Evolutionary conservation across 257 asterid genomes (phyloP).

Genomic region (Solanum corneliomulleri): DNA sequence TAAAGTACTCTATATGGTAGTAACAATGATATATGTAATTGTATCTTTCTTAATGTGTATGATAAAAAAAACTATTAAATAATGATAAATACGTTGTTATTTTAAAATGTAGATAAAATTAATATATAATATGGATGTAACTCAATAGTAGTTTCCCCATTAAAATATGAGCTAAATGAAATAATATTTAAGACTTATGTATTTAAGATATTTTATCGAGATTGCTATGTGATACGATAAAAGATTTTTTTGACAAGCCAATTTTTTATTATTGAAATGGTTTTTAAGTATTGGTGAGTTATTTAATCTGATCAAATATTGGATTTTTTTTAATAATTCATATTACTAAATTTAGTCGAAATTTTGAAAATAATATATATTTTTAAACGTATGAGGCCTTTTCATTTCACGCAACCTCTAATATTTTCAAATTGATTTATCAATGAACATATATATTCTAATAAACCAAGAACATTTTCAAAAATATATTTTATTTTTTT

Average conservation of each 20-base stretch:
- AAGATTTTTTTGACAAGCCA: not conserved
- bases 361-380: not conserved
- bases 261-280: not conserved
- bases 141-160: not conserved
- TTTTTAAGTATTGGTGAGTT: not conserved
- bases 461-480: not conserved
- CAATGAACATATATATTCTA: not conserved
- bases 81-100: too few species aligned
- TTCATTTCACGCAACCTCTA: not conserved
- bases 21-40: too few species aligned
- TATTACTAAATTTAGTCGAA: not conserved
- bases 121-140: too few species aligned
- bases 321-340: not conserved
- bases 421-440: not conserved
- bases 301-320: not conserved
- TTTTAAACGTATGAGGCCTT: not conserved
- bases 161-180: not conserved
- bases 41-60: not conserved
- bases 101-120: too few species aligned
- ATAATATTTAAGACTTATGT: not conserved
- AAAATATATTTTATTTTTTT: not conserved
- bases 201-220: too few species aligned
- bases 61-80: too few species aligned
- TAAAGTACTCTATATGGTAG: not conserved
- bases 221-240: too few species aligned